Percentiles rank a stretch among this genome's conserved stretches.
phyloP scores from a whole-genome alignment of 352 stramenopile genomes.

The Phytophthora pluvialis region DNA sequence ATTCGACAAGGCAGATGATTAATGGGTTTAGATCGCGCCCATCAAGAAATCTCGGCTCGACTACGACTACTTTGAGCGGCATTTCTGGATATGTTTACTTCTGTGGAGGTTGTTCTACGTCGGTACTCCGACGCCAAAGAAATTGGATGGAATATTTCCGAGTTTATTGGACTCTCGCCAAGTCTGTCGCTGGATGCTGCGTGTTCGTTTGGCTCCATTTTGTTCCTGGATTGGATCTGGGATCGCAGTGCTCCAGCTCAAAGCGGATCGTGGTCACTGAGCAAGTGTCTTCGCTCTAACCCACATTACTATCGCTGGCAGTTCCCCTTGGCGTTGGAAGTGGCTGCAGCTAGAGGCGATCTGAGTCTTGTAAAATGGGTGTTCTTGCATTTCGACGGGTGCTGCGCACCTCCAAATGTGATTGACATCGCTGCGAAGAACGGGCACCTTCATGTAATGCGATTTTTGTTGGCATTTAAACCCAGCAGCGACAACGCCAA shows the following conservation, averaged over 20 bases:
- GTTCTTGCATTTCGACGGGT: neutral
- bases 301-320: conserved; percentile 5
- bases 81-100: too few relatives aligned
- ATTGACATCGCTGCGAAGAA: neutral
- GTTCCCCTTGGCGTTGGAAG: neutral
- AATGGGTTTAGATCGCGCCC: too few relatives aligned
- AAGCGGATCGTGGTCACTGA: conserved; percentile 1
- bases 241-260: neutral
- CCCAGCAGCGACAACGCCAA: too few relatives aligned
- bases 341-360: neutral
- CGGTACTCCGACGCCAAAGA: too few relatives aligned
- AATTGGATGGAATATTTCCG: too few relatives aligned
- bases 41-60: too few relatives aligned
- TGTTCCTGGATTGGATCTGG: conserved; percentile 8
- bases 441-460: neutral
- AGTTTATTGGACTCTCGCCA: too few relatives aligned
- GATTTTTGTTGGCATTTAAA: neutral
- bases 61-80: too few relatives aligned
- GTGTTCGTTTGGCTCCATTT: neutral
- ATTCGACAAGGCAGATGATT: too few relatives aligned
- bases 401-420: neutral
- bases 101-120: too few relatives aligned
- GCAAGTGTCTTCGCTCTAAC: neutral
- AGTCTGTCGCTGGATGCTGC: too few relatives aligned
- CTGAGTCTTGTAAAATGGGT: neutral